Percentiles rank a stretch among this genome's conserved stretches.
phyloP scores from a whole-genome alignment of 345 rosid genomes.

The Cardamine chenopodiifolia region DNA sequence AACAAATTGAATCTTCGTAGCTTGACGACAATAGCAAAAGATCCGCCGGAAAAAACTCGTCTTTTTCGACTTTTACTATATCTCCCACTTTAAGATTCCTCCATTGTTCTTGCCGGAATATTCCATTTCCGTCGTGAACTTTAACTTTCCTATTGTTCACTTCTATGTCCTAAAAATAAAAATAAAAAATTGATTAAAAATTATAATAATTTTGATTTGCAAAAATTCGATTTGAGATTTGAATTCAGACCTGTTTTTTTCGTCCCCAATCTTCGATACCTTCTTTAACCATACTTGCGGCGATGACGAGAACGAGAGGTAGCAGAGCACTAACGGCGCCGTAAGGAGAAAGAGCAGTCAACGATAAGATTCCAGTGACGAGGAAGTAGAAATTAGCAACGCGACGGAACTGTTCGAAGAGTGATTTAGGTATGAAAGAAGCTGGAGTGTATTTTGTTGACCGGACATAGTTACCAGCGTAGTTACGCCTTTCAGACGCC shows the following conservation, averaged over 20 bases:
- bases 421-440: constrained; percentile 77
- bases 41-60: constrained; percentile 96
- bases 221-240: not conserved
- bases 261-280: constrained; percentile 83
- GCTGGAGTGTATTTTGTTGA: constrained; percentile 81
- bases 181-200: not conserved
- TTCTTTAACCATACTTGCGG: constrained; percentile 92
- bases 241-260: constrained; percentile 62
- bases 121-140: constrained; percentile 59
- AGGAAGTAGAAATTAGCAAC: constrained; percentile 92
- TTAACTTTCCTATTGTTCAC: constrained; percentile 75
- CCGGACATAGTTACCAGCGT: constrained; percentile 67
- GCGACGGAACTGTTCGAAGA: constrained; percentile 95
- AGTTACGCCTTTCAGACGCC: constrained; percentile 55
- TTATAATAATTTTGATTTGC: not conserved
- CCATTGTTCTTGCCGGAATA: constrained; percentile 67
- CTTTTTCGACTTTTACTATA: constrained; percentile 84
- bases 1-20: constrained; percentile 90
- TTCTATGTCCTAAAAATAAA: constrained; percentile 58
- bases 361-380: constrained; percentile 69
- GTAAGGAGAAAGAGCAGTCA: constrained; percentile 85
- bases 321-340: constrained; percentile 72
- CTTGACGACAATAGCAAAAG: constrained; percentile 82
- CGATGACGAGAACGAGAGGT: constrained; percentile 82
- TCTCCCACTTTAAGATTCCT: constrained; percentile 84